phyloP scores from a whole-genome alignment of 352 stramenopile species.

The Phytophthora macrochlamydospora region DNA sequence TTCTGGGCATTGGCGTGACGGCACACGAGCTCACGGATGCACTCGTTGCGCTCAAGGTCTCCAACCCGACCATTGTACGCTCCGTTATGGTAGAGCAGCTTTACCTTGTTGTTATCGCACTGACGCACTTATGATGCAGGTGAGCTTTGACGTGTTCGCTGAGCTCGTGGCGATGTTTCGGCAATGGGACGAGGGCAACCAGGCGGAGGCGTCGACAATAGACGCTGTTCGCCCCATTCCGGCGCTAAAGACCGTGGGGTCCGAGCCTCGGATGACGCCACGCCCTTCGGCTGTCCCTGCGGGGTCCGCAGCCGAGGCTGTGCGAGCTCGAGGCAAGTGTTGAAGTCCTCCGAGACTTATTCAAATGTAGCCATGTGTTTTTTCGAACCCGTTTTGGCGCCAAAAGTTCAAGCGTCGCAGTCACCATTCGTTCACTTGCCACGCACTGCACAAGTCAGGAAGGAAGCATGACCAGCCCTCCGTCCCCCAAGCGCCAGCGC shows the following conservation, averaged over 20 bases:
- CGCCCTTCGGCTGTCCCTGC: slow-evolving; percentile 16
- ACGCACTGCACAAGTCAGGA: background rate
- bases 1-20: slow-evolving; percentile 59
- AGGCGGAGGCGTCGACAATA: background rate
- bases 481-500: slow-evolving; percentile 79
- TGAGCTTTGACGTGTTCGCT: slow-evolving; percentile 68
- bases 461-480: slow-evolving; percentile 50
- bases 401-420: no score
- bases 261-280: slow-evolving; percentile 14
- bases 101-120: no score
- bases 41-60: slow-evolving; percentile 38
- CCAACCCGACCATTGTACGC: slow-evolving; percentile 46
- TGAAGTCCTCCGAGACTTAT: background rate
- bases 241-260: slow-evolving; percentile 5
- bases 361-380: slow-evolving; percentile 14
- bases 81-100: no score
- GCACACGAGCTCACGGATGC: slow-evolving; percentile 38
- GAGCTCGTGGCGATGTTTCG: slow-evolving; percentile 54
- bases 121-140: slow-evolving; percentile 28
- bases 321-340: slow-evolving; percentile 14
- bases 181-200: slow-evolving; percentile 12
- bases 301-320: slow-evolving; percentile 37
- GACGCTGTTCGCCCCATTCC: slow-evolving; percentile 5
- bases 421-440: background rate
- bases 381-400: no score